phyloP scores from a whole-genome alignment of 2,329 filamentous ascomycete species.

The Rhynchosporium agropyri region DNA sequence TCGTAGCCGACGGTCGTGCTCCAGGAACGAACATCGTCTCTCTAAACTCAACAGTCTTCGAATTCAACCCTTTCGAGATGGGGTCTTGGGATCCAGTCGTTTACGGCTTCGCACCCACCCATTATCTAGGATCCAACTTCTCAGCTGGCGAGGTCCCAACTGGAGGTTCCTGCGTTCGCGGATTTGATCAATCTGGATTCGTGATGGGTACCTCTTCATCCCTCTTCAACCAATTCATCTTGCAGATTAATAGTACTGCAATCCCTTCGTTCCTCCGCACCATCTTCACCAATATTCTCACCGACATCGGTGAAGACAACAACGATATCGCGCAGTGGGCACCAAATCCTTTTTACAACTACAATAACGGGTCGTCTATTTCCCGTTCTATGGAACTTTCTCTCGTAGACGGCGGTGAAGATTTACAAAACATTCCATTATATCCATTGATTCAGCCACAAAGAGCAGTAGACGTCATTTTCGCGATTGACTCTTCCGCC shows the following conservation, averaged over 20 bases:
- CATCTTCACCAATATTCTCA: conserved; percentile 58
- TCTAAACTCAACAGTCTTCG: conserved; percentile 73
- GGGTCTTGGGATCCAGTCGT: conserved; percentile 75
- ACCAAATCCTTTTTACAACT: conserved; percentile 76
- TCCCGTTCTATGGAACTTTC: conserved; percentile 59
- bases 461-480: conserved; percentile 78
- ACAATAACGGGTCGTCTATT: conserved; percentile 62
- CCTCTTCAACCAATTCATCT: conserved; percentile 79
- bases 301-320: conserved; percentile 56
- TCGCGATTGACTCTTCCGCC: conserved; percentile 77
- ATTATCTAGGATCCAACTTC: conserved; percentile 76
- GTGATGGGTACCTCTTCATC: conserved; percentile 85
- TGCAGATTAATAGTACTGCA: conserved; percentile 59
- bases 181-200: conserved; percentile 82
- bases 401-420: conserved; percentile 78
- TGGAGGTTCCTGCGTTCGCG: conserved; percentile 66
- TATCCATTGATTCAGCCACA: conserved; percentile 74
- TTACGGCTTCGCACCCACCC: conserved; percentile 69
- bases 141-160: conserved; percentile 59
- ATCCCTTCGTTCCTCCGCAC: conserved; percentile 52
- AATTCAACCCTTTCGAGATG: conserved; percentile 80
- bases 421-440: conserved; percentile 77
- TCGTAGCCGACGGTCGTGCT: conserved; percentile 69
- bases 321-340: conserved; percentile 75
- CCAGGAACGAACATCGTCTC: conserved; percentile 64